Conservation (phyloP, 345 rosid species). For the Murraya paniculata region DNA sequence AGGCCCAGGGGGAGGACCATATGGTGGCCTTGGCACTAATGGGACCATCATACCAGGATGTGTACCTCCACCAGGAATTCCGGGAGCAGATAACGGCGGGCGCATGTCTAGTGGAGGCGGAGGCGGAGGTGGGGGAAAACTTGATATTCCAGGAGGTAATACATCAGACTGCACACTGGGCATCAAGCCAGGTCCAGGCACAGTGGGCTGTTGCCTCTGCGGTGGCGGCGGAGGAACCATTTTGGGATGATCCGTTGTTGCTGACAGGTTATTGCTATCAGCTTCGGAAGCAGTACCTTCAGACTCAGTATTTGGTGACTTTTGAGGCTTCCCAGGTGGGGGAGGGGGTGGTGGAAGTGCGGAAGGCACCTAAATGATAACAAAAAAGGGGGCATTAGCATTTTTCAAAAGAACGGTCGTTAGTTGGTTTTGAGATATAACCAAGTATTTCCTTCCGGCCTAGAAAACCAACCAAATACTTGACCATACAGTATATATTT, state of each 20-base stretch:
- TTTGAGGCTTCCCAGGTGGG: conserved; percentile 54
- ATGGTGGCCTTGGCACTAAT: conserved; percentile 75
- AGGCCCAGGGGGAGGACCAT: conserved; percentile 81
- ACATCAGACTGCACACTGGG: conserved; percentile 52
- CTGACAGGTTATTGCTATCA: conserved; percentile 40
- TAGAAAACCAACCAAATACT: neutral
- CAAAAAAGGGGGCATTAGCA: conserved; percentile 4
- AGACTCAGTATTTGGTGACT: conserved; percentile 40
- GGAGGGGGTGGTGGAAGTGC: conserved; percentile 59
- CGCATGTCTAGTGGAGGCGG: conserved; percentile 69
- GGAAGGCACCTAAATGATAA: conserved; percentile 40
- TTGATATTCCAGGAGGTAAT: conserved; percentile 67
- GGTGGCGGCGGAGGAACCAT: conserved; percentile 91
- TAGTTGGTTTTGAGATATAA: neutral
- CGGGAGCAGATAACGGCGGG: conserved; percentile 45
- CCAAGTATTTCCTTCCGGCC: neutral
- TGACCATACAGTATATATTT: neutral
- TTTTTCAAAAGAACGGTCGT: neutral
- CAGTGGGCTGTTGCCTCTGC: conserved; percentile 54
- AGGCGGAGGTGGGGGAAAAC: conserved; percentile 80
- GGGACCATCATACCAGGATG: conserved; percentile 72
- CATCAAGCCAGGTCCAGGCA: conserved; percentile 43
- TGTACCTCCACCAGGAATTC: conserved; percentile 47
- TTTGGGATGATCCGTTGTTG: conserved; percentile 37
- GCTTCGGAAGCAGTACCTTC: conserved; percentile 45